Evolutionary conservation across 768 basidiomycete genomes (phyloP).

Genomic region (Trametes cubensis): DNA sequence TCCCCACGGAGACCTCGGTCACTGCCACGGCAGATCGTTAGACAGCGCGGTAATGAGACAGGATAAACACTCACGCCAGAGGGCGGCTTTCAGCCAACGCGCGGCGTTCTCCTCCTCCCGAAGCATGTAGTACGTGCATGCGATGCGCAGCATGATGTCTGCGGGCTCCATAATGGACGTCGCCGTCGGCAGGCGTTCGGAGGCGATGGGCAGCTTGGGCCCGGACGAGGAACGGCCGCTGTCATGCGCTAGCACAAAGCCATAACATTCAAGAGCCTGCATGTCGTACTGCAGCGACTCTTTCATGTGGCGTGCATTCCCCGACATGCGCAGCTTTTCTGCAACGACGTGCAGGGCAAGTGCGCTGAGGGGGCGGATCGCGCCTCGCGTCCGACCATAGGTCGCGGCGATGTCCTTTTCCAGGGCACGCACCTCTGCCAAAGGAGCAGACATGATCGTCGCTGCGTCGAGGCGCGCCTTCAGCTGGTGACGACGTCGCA

Average conservation of each 20-base stretch:
- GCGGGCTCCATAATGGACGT: constrained; percentile 15
- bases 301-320: background rate
- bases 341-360: constrained; percentile 19
- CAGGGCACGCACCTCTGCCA: constrained; percentile 9
- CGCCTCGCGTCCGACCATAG: constrained; percentile 10
- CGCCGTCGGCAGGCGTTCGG: constrained; percentile 15
- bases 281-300: constrained; percentile 15
- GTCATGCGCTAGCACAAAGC: constrained; percentile 1
- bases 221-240: background rate
- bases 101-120: constrained; percentile 12
- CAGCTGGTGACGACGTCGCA: constrained; percentile 7
- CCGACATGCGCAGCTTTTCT: constrained; percentile 18
- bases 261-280: constrained; percentile 14
- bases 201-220: constrained; percentile 10
- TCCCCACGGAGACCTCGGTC: constrained; percentile 14
- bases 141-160: constrained; percentile 19
- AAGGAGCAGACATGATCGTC: background rate
- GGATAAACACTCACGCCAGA: constrained; percentile 14
- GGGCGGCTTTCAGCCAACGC: constrained; percentile 17
- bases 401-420: constrained; percentile 17
- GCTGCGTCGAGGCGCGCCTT: background rate
- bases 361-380: constrained; percentile 14
- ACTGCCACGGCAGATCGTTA: background rate
- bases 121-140: constrained; percentile 8
- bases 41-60: background rate